Percentiles rank a stretch among this genome's conserved stretches.
phyloP scores from a whole-genome alignment of 2,329 filamentous ascomycete species.

The Lachnellula arida region DNA sequence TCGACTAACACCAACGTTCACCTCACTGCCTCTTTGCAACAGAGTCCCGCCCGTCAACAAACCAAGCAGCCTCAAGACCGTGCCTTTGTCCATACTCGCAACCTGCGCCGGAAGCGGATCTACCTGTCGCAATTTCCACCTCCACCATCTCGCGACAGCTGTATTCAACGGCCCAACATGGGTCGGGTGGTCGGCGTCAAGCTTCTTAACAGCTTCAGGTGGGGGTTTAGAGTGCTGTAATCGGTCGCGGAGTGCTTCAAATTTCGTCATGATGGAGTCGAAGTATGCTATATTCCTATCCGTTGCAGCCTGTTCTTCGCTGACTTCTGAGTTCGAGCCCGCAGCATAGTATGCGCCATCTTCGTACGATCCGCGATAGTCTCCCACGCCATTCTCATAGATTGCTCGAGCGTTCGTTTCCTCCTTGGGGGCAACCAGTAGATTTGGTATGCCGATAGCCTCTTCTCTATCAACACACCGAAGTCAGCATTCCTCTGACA shows the following conservation, averaged over 20 bases:
- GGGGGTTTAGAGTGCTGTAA: slow-evolving; percentile 53
- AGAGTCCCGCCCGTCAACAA: slow-evolving; percentile 59
- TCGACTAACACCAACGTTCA: slow-evolving; percentile 63
- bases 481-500: slow-evolving; percentile 34
- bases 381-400: slow-evolving; percentile 46
- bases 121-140: slow-evolving; percentile 44
- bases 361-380: slow-evolving; percentile 62
- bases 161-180: slow-evolving; percentile 36
- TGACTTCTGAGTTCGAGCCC: slow-evolving; percentile 34
- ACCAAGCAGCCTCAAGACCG: slow-evolving; percentile 60
- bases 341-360: slow-evolving; percentile 75
- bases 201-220: slow-evolving; percentile 43
- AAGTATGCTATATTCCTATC: slow-evolving; percentile 63
- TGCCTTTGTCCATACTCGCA: slow-evolving; percentile 61
- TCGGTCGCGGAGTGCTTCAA: slow-evolving; percentile 56
- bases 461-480: slow-evolving; percentile 54
- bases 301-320: slow-evolving; percentile 25
- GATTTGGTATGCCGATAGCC: slow-evolving; percentile 67
- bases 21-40: slow-evolving; percentile 51
- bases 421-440: slow-evolving; percentile 59
- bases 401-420: slow-evolving; percentile 37
- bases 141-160: slow-evolving; percentile 49
- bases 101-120: slow-evolving; percentile 57
- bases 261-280: slow-evolving; percentile 59
- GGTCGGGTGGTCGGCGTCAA: slow-evolving; percentile 48